Evolutionary conservation across 2,329 filamentous ascomycete genomes (phyloP).

Genomic region (Fusarium sp.): DNA sequence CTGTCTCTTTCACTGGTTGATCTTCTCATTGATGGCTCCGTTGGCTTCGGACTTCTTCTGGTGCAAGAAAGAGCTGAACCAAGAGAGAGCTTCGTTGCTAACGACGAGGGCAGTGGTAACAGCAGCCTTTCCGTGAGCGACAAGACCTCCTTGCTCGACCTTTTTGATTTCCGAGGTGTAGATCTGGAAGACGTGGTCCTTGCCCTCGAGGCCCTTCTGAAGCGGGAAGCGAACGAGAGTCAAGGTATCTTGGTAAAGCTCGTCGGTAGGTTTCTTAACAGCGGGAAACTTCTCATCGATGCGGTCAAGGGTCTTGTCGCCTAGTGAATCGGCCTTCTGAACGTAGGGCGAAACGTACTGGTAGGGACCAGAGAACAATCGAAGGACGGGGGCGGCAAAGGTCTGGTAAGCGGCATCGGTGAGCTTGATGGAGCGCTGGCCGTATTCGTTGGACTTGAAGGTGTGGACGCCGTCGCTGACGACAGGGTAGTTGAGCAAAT

Average conservation of each 20-base stretch:
- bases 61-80: constrained; percentile 66
- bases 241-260: constrained; percentile 72
- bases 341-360: constrained; percentile 86
- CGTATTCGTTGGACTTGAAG: constrained; percentile 84
- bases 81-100: constrained; percentile 69
- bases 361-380: constrained; percentile 77
- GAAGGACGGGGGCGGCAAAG: constrained; percentile 79
- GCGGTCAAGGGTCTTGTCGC: constrained; percentile 73
- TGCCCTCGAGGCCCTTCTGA: constrained; percentile 67
- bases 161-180: constrained; percentile 70
- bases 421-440: constrained; percentile 81
- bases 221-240: constrained; percentile 69
- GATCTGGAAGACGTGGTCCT: constrained; percentile 66
- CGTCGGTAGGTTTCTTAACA: constrained; percentile 78
- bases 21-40: constrained; percentile 62
- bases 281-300: constrained; percentile 76
- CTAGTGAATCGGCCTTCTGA: constrained; percentile 79
- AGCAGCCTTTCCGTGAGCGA: constrained; percentile 75
- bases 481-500: constrained; percentile 84
- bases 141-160: constrained; percentile 68
- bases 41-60: constrained; percentile 70
- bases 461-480: constrained; percentile 80
- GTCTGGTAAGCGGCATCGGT: constrained; percentile 78
- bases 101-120: constrained; percentile 74
- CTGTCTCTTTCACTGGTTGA: constrained; percentile 51